Percentiles rank a stretch among this genome's conserved stretches.
These are phyloP conservation scores for Sugiyamaella chiloensis DNA, from an alignment of 805 yeast genomes.

Conservation along the genomic window DNA sequence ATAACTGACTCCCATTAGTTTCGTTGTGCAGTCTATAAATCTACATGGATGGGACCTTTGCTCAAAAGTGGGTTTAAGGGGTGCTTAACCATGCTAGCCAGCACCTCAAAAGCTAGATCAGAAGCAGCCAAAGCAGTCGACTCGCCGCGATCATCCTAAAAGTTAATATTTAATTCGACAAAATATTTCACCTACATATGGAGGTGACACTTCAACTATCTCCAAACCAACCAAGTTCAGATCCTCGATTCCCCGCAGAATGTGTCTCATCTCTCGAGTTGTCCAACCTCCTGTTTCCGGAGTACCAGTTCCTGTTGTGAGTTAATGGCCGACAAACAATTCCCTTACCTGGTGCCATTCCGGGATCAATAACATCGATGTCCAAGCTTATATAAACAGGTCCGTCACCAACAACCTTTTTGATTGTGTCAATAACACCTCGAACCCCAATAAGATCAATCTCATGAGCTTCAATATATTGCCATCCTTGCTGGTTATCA, in stretches of 20 bases:
- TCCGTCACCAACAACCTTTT: conserved; percentile 49
- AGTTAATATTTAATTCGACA: background rate
- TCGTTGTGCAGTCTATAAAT: no score
- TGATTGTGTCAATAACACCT: conserved; percentile 54
- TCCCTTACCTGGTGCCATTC: conserved; percentile 58
- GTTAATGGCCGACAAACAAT: background rate
- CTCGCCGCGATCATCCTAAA: conserved; percentile 47
- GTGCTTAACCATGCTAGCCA: conserved; percentile 64
- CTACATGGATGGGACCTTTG: background rate
- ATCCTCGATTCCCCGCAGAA: conserved; percentile 60
- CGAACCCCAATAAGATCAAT: conserved; percentile 62
- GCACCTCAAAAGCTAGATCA: conserved; percentile 61
- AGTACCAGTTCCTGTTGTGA: conserved; percentile 53
- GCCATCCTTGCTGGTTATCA: conserved; percentile 64
- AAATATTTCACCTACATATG: conserved; percentile 38
- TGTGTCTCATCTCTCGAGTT: conserved; percentile 57
- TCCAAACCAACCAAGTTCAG: conserved; percentile 70
- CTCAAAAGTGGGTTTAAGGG: background rate
- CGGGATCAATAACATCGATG: conserved; percentile 71
- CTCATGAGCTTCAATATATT: conserved; percentile 67
- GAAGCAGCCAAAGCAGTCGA: conserved; percentile 64
- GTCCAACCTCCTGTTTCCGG: conserved; percentile 75
- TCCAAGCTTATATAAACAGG: conserved; percentile 81
- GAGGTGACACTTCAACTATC: conserved; percentile 70
- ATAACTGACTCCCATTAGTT: no score